Percentiles rank a stretch among this genome's conserved stretches.
phyloP scores from a whole-genome alignment of 805 yeast genomes.

The Scheffersomyces amazonensis region DNA sequence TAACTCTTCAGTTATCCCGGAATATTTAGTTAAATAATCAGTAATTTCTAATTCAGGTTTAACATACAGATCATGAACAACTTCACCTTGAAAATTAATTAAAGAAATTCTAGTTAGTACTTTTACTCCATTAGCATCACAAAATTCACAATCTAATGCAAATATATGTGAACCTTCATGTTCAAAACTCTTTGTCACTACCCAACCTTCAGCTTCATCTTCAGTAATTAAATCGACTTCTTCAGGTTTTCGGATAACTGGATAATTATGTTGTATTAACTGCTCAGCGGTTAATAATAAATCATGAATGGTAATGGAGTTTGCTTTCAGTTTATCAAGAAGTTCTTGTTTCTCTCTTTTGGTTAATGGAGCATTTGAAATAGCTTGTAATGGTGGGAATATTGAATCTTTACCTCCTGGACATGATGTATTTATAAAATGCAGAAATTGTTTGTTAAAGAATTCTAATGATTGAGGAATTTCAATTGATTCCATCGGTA shows the following conservation, averaged over 20 bases:
- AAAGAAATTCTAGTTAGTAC: slow-evolving; percentile 79
- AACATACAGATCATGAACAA: slow-evolving; percentile 70
- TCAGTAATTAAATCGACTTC: slow-evolving; percentile 3
- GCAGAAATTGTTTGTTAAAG: slow-evolving; percentile 37
- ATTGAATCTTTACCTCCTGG: slow-evolving; percentile 67
- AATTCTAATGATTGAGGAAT: slow-evolving; percentile 22
- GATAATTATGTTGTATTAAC: slow-evolving; percentile 51
- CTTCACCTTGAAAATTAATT: slow-evolving; percentile 57
- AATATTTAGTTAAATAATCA: slow-evolving; percentile 79
- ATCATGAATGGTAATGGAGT: slow-evolving; percentile 47
- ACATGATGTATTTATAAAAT: slow-evolving; percentile 47
- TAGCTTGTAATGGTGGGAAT: slow-evolving; percentile 52
- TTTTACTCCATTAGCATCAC: slow-evolving; percentile 56
- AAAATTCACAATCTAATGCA: slow-evolving; percentile 95
- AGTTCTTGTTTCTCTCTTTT: slow-evolving; percentile 51
- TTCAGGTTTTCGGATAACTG: slow-evolving; percentile 43
- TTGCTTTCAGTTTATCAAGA: slow-evolving; percentile 25
- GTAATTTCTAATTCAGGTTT: slow-evolving; percentile 72
- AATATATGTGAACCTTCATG: slow-evolving; percentile 63
- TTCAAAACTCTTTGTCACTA: slow-evolving; percentile 44
- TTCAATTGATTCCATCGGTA: slow-evolving; percentile 4
- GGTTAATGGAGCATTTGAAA: slow-evolving; percentile 55
- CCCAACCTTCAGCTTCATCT: slow-evolving; percentile 9
- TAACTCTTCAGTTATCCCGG: slow-evolving; percentile 80
- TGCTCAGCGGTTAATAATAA: slow-evolving; percentile 50